Evolutionary conservation across 2,329 filamentous ascomycete species (phyloP).

Genomic region (Aspergillus sp.): DNA sequence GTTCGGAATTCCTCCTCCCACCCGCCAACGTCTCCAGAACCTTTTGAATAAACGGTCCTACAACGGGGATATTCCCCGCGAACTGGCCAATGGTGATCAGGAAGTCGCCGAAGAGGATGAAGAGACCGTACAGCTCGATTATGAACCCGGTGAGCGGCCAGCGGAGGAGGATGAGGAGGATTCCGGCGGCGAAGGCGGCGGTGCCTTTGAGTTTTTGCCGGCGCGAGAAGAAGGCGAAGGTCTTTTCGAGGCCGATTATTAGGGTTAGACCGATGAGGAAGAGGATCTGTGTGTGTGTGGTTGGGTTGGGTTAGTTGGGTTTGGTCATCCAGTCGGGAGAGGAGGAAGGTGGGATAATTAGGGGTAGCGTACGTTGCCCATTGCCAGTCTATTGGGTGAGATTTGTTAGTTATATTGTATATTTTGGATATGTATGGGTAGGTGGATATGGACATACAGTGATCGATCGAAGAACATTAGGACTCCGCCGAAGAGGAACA

Average conservation of each 20-base stretch:
- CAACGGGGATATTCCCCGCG: conserved; percentile 76
- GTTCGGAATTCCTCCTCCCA: conserved; percentile 70
- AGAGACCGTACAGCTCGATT: conserved; percentile 89
- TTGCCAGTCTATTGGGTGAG: conserved; percentile 69
- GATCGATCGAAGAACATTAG: conserved; percentile 97
- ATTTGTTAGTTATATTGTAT: background rate
- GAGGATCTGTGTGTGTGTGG: conserved; percentile 67
- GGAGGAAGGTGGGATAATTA: conserved; percentile 8
- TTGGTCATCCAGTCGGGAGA: conserved; percentile 4
- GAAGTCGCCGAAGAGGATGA: conserved; percentile 94
- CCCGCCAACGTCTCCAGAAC: conserved; percentile 70
- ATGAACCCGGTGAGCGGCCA: conserved; percentile 92
- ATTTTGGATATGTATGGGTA: background rate
- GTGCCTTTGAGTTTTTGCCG: conserved; percentile 91
- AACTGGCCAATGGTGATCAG: conserved; percentile 89
- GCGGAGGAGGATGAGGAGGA: conserved; percentile 79
- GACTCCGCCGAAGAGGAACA: conserved; percentile 93
- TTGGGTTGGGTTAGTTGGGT: conserved; percentile 9
- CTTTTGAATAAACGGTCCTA: conserved; percentile 82
- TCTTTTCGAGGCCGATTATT: conserved; percentile 91
- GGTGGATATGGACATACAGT: conserved; percentile 63
- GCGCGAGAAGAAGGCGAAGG: conserved; percentile 89
- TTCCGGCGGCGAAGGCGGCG: conserved; percentile 79
- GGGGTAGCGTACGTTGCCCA: conserved; percentile 78
- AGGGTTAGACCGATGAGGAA: conserved; percentile 96